Conservation (phyloP, 2,329 filamentous ascomycete genomes). For the Neonectria punicea region DNA sequence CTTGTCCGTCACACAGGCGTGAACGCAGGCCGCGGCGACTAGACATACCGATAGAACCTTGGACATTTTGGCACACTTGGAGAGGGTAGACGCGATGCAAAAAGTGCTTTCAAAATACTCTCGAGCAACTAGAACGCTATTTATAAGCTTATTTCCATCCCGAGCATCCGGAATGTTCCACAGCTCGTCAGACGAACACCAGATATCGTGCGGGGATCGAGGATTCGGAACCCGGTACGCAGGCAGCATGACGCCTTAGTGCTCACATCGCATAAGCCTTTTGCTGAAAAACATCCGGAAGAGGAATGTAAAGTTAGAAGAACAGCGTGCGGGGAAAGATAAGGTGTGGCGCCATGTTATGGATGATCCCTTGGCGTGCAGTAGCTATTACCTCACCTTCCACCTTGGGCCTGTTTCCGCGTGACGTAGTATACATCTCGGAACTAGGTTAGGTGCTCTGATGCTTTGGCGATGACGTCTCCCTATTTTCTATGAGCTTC, state of each 20-base stretch:
- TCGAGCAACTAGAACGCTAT: not conserved
- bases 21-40: slow-evolving; percentile 29
- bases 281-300: slow-evolving; percentile 20
- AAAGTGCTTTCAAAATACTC: not conserved
- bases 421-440: slow-evolving; percentile 18
- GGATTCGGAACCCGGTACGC: not conserved
- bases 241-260: not conserved
- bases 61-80: slow-evolving; percentile 13
- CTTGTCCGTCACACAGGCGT: slow-evolving; percentile 30
- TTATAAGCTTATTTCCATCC: not conserved
- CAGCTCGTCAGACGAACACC: not conserved
- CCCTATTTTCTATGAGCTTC: not conserved
- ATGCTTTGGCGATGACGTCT: not conserved
- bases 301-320: slow-evolving; percentile 25
- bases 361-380: slow-evolving; percentile 21
- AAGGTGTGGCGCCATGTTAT: slow-evolving; percentile 30
- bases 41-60: slow-evolving; percentile 22
- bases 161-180: not conserved
- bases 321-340: slow-evolving; percentile 18
- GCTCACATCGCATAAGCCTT: not conserved
- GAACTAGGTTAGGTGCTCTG: not conserved
- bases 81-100: not conserved
- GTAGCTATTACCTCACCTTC: slow-evolving; percentile 25
- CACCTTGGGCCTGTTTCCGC: slow-evolving; percentile 23
- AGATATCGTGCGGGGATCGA: slow-evolving; percentile 16